A percentile compares a stretch with the other conserved stretches of the same genome.
Conservation (phyloP, 2,329 filamentous ascomycete genomes). For the Aspergillus novoparasiticus region DNA sequence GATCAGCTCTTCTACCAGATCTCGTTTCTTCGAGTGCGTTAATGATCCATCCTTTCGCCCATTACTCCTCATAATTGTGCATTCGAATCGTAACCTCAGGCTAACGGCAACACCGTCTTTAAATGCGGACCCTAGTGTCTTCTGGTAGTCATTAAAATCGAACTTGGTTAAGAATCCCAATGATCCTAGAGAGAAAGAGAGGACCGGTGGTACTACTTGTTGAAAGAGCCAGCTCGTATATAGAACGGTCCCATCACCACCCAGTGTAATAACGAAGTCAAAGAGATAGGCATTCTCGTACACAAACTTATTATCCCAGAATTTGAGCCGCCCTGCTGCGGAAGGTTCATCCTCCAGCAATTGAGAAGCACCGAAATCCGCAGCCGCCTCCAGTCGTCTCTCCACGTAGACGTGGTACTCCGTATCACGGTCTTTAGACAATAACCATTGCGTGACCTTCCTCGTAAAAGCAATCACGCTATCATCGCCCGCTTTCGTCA, state of each 20-base stretch:
- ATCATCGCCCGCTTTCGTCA: slow-evolving; percentile 90
- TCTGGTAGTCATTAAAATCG: slow-evolving; percentile 75
- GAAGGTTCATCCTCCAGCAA: slow-evolving; percentile 65
- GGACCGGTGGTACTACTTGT: slow-evolving; percentile 85
- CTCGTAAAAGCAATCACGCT: slow-evolving; percentile 76
- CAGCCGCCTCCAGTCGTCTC: slow-evolving; percentile 69
- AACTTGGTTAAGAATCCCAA: slow-evolving; percentile 96
- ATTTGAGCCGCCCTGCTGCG: slow-evolving; percentile 65
- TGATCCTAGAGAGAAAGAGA: slow-evolving; percentile 89
- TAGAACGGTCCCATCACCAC: slow-evolving; percentile 94
- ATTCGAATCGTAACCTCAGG: slow-evolving; percentile 85
- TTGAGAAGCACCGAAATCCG: slow-evolving; percentile 71
- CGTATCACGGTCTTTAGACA: slow-evolving; percentile 68
- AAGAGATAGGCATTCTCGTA: slow-evolving; percentile 78
- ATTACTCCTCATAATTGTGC: slow-evolving; percentile 78
- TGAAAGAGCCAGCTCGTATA: slow-evolving; percentile 98
- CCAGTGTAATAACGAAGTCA: slow-evolving; percentile 89
- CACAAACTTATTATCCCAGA: slow-evolving; percentile 83
- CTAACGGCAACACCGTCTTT: slow-evolving; percentile 85
- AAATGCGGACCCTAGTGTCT: slow-evolving; percentile 72
- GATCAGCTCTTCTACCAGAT: slow-evolving; percentile 87
- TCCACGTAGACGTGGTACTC: slow-evolving; percentile 81
- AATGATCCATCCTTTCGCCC: slow-evolving; percentile 32
- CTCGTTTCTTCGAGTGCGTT: slow-evolving; percentile 51
- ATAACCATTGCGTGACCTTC: slow-evolving; percentile 77